Conservation (phyloP, 1,284 basidiomycete species). For the Meira nashicola region DNA sequence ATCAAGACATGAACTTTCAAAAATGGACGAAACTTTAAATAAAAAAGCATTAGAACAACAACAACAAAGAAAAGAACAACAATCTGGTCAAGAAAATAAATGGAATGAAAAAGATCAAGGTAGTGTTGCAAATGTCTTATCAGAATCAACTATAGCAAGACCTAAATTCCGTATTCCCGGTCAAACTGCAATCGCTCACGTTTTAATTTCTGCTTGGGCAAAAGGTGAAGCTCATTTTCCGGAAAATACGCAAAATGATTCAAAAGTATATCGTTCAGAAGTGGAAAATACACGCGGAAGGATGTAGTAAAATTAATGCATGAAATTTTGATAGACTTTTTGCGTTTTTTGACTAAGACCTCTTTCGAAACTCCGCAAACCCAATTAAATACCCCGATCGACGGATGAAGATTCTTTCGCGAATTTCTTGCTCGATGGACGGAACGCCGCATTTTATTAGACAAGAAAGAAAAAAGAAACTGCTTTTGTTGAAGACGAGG, state of each 20-base stretch:
- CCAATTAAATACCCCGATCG: too few relatives aligned
- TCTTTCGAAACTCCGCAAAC: too few relatives aligned
- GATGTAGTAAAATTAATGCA: too few relatives aligned
- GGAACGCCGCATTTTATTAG: too few relatives aligned
- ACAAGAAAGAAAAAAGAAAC: too few relatives aligned
- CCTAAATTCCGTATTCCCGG: slow-evolving; percentile 19
- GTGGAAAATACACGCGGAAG: too few relatives aligned
- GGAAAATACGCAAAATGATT: neutral
- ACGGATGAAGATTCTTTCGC: too few relatives aligned
- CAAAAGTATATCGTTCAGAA: too few relatives aligned
- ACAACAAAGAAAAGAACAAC: slow-evolving; percentile 53
- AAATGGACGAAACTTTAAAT: slow-evolving; percentile 56
- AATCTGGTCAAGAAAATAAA: neutral
- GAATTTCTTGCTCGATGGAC: too few relatives aligned
- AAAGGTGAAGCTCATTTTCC: slow-evolving; percentile 55
- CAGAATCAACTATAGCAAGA: neutral
- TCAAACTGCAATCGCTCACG: slow-evolving; percentile 66
- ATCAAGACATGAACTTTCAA: slow-evolving; percentile 61
- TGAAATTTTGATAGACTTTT: too few relatives aligned
- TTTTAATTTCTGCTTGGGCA: slow-evolving; percentile 67
- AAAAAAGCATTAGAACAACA: slow-evolving; percentile 39
- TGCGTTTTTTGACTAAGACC: too few relatives aligned
- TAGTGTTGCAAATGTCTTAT: slow-evolving; percentile 18
- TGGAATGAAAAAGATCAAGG: slow-evolving; percentile 18
- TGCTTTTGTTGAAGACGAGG: too few relatives aligned